phyloP scores from a whole-genome alignment of 352 stramenopile species.

The Halophytophthora polymorphica region DNA sequence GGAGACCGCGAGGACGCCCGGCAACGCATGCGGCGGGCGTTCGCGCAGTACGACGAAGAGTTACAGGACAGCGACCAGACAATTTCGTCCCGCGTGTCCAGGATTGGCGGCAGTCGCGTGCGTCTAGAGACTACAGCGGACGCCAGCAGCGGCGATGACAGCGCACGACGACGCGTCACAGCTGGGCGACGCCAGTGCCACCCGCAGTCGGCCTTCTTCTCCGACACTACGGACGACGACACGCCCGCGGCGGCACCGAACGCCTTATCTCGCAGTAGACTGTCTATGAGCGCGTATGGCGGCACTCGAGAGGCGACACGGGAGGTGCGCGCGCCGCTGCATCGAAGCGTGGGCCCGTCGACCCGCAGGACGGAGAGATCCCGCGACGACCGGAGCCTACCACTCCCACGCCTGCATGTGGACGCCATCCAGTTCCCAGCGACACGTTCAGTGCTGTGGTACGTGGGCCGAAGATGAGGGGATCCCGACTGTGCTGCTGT shows the following conservation, averaged over 20 bases:
- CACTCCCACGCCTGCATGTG: constrained; percentile 36
- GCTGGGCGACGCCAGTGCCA: constrained; percentile 2
- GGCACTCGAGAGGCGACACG: neutral
- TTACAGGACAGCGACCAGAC: constrained; percentile 73
- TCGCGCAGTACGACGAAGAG: constrained; percentile 52
- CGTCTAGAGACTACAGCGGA: constrained; percentile 18
- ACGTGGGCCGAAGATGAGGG: neutral
- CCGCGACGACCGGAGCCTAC: neutral
- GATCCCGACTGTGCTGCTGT: neutral
- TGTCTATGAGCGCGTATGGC: constrained; percentile 20
- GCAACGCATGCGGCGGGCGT: constrained; percentile 21
- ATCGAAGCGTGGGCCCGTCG: constrained; percentile 13
- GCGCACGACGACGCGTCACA: constrained; percentile 5
- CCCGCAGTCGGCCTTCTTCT: constrained; percentile 59
- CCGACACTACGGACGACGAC: constrained; percentile 74
- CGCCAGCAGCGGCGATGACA: constrained; percentile 9
- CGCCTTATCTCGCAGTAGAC: constrained; percentile 1
- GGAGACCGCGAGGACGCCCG: neutral
- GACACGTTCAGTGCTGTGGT: constrained; percentile 70
- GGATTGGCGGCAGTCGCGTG: constrained; percentile 3
- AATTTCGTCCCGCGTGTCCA: constrained; percentile 22
- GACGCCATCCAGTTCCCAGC: constrained; percentile 63
- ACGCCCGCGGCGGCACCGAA: constrained; percentile 1
- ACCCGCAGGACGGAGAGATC: neutral
- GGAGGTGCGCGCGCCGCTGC: constrained; percentile 1